Evolutionary conservation across 345 rosid genomes (phyloP).

Genomic region (Pseudoturritis turrita): DNA sequence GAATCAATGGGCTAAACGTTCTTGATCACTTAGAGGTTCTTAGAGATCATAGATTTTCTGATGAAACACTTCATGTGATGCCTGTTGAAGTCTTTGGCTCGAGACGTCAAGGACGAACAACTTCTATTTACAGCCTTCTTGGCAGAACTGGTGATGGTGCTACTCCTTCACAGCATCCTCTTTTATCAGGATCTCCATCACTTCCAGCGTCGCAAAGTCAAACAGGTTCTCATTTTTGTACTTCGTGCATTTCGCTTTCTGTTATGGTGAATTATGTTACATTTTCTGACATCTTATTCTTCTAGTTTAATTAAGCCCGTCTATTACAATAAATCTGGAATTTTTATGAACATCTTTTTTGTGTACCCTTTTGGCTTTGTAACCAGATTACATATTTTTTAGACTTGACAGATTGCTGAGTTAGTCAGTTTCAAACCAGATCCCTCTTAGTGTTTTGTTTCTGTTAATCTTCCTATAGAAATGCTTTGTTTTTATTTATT

Average conservation of each 20-base stretch:
- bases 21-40: conserved; percentile 93
- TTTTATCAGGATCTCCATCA: conserved; percentile 59
- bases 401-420: neutral
- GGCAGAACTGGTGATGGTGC: conserved; percentile 69
- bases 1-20: conserved; percentile 82
- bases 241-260: neutral
- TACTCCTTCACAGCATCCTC: conserved; percentile 80
- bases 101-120: conserved; percentile 90
- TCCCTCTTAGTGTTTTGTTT: neutral
- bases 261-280: neutral
- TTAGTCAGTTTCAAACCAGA: neutral
- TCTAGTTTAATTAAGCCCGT: neutral
- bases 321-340: neutral
- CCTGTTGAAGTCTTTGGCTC: conserved; percentile 98
- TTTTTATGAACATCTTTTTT: neutral
- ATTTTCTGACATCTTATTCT: neutral
- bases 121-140: conserved; percentile 89
- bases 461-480: neutral
- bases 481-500: no score
- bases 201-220: conserved; percentile 47
- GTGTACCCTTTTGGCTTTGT: neutral
- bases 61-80: conserved; percentile 89
- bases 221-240: conserved; percentile 42
- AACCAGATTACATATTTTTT: neutral
- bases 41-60: conserved; percentile 77